These are phyloP conservation scores for Patellifolia procumbens DNA, from an alignment of 179 eudicot genomes.

Conservation along the genomic window DNA sequence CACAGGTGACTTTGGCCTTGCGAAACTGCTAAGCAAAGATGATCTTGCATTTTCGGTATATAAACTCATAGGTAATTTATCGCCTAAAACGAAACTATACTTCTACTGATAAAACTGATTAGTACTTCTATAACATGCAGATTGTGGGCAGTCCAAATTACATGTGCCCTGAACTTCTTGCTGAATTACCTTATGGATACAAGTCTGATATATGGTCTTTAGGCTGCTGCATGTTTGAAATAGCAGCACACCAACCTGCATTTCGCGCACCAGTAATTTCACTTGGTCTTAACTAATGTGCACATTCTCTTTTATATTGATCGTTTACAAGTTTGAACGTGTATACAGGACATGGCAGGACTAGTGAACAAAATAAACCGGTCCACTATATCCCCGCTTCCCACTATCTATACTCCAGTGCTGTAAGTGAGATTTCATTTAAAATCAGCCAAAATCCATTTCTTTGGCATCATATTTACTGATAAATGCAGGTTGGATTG, in stretches of 20 bases:
- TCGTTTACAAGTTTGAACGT: not conserved
- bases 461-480: slow-evolving; percentile 3
- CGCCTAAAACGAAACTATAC: not conserved
- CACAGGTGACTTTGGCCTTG: slow-evolving; percentile 91
- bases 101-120: not conserved
- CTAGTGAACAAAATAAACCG: slow-evolving; percentile 82
- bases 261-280: slow-evolving; percentile 81
- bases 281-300: not conserved
- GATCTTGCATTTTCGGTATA: slow-evolving; percentile 79
- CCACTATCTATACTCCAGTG: slow-evolving; percentile 66
- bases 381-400: slow-evolving; percentile 76
- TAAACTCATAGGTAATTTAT: not conserved
- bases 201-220: slow-evolving; percentile 98
- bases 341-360: slow-evolving; percentile 73
- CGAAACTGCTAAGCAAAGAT: slow-evolving; percentile 71
- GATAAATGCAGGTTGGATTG: slow-evolving; percentile 1
- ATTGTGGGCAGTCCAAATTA: slow-evolving; percentile 88
- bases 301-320: not conserved
- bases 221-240: slow-evolving; percentile 93
- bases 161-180: slow-evolving; percentile 96
- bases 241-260: slow-evolving; percentile 85
- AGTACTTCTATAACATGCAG: slow-evolving; percentile 34
- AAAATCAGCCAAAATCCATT: not conserved
- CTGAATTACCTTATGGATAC: slow-evolving; percentile 88
- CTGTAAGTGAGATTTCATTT: slow-evolving; percentile 47